Percentiles rank a stretch among this genome's conserved stretches.
Evolutionary conservation across 2,329 filamentous ascomycete species (phyloP).

Genomic region (Calonectria honghensis): DNA sequence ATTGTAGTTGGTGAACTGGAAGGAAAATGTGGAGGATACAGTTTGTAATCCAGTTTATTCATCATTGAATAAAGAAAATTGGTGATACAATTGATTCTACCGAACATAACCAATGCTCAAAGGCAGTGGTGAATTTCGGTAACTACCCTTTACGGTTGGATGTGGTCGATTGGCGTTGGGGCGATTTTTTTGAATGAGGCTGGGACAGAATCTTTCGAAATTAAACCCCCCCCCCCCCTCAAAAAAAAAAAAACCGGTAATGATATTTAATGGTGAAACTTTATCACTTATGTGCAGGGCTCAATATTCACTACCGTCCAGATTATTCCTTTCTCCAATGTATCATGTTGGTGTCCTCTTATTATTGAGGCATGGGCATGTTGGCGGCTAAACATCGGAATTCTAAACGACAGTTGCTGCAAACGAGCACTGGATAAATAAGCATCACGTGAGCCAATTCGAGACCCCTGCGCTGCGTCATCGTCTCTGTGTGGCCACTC

Average conservation of each 20-base stretch:
- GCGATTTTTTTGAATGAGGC: not conserved
- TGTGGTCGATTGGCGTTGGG: not conserved
- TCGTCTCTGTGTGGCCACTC: constrained; percentile 49
- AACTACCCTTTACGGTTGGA: not conserved
- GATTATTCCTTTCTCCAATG: not conserved
- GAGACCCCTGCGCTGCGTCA: constrained; percentile 53
- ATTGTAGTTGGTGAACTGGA: not conserved
- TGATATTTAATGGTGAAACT: not conserved
- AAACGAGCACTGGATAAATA: constrained; percentile 32
- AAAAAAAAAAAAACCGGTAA: not conserved
- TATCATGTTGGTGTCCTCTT: not conserved
- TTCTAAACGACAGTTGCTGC: not conserved
- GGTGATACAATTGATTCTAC: not conserved
- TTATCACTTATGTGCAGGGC: not conserved
- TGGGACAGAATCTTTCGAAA: not conserved
- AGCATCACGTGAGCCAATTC: constrained; percentile 50
- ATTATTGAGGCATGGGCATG: not conserved
- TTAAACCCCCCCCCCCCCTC: too few relatives aligned
- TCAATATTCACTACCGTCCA: not conserved
- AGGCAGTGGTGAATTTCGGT: too few relatives aligned
- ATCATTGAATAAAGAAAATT: not conserved
- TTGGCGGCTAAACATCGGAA: constrained; percentile 39
- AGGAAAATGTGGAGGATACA: not conserved
- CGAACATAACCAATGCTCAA: not conserved
- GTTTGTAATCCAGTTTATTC: not conserved